These are phyloP conservation scores for Ensete glaucum DNA, from an alignment of 176 grass and related monocot species.

Conservation along the genomic window DNA sequence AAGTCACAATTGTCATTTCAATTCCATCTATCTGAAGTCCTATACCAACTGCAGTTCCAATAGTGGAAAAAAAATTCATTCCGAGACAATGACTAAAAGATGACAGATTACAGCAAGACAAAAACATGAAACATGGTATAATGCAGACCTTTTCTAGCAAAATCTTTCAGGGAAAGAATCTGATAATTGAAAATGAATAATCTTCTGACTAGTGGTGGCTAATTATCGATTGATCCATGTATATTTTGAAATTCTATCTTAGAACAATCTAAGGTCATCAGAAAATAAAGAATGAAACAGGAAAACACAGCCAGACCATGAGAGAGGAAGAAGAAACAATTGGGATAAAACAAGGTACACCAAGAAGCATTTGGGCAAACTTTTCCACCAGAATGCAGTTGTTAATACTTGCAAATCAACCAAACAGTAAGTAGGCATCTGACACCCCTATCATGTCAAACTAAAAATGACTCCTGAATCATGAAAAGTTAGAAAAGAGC, in stretches of 20 bases:
- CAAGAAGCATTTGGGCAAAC: not conserved
- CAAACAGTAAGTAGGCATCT: not conserved
- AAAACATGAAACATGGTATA: too few species aligned
- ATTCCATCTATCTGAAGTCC: too few species aligned
- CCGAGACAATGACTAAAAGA: too few species aligned
- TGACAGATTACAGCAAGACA: too few species aligned
- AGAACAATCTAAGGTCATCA: not conserved
- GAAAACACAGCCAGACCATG: not conserved
- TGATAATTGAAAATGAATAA: not conserved
- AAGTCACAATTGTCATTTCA: too few species aligned
- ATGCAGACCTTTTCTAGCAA: too few species aligned
- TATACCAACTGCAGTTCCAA: too few species aligned
- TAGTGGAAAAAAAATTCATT: too few species aligned
- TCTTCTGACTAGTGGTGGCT: not conserved
- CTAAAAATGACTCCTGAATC: not conserved
- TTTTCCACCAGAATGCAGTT: not conserved
- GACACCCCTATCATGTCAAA: not conserved
- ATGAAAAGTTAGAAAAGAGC: not conserved
- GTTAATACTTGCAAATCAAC: not conserved
- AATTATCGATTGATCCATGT: not conserved
- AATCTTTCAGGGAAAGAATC: too few species aligned
- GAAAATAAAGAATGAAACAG: not conserved
- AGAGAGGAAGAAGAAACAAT: not conserved
- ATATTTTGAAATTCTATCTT: not conserved
- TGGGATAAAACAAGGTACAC: not conserved